A percentile compares a stretch with the other conserved stretches of the same genome.
These are phyloP conservation scores for Coemansia sp. DNA, from an alignment of 192 early-diverging fungal genomes.

Conservation along the genomic window DNA sequence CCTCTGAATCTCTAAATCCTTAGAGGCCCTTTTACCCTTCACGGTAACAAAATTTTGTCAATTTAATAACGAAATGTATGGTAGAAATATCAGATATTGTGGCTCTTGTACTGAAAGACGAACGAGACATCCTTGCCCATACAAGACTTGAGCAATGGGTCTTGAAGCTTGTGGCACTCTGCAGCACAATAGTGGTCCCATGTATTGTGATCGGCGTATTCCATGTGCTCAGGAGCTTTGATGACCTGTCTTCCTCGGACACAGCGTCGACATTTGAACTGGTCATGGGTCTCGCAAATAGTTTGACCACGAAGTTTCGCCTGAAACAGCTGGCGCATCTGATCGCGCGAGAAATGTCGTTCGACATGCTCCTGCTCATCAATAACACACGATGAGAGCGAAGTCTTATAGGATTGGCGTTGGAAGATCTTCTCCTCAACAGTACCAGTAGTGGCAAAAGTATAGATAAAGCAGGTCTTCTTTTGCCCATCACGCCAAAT, in stretches of 20 bases:
- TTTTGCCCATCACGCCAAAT: conserved; percentile 87
- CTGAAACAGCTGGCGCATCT: conserved; percentile 87
- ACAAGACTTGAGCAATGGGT: conserved; percentile 62
- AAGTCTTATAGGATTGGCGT: conserved; percentile 81
- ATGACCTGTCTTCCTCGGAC: conserved; percentile 77
- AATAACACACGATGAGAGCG: conserved; percentile 89
- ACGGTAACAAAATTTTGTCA: background rate
- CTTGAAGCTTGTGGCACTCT: conserved; percentile 60
- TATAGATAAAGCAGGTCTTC: conserved; percentile 93
- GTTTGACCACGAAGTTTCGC: conserved; percentile 62
- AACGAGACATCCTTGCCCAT: conserved; percentile 68
- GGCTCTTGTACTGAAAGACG: conserved; percentile 79
- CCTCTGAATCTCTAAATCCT: background rate
- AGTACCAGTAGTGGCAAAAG: conserved; percentile 95
- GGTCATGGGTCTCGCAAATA: conserved; percentile 91
- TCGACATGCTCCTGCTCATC: conserved; percentile 92
- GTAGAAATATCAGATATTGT: conserved; percentile 17
- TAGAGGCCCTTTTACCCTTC: background rate
- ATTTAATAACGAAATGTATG: background rate
- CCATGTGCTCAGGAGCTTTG: conserved; percentile 62
- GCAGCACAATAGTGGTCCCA: conserved; percentile 73
- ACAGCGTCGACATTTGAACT: conserved; percentile 93
- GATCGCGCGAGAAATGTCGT: conserved; percentile 89
- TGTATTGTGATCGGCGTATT: conserved; percentile 76
- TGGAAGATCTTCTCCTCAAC: conserved; percentile 99